Percentiles rank a stretch among this genome's conserved stretches.
Conservation (phyloP, 164 flowering plant species). For the Magnolia officinalis region DNA sequence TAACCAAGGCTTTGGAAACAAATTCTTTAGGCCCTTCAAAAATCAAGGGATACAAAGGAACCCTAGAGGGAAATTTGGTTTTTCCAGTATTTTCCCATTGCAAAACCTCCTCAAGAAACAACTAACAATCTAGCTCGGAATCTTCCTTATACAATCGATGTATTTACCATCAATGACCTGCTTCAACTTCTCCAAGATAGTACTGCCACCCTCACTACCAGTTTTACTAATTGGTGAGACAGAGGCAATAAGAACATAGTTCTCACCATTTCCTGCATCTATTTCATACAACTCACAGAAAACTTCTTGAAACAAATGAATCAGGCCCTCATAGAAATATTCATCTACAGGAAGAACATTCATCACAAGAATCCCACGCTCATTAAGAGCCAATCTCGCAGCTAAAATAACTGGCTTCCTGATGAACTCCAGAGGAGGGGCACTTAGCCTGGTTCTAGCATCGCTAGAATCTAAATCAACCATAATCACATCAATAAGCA, state of each 20-base stretch:
- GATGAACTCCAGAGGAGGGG: conserved; percentile 72
- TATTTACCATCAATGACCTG: conserved; percentile 26
- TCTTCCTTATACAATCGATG: conserved; percentile 47
- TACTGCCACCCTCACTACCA: conserved; percentile 18
- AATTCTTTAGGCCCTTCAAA: too few species aligned
- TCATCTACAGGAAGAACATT: conserved; percentile 61
- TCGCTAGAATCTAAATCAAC: conserved; percentile 86
- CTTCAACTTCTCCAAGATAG: conserved; percentile 44
- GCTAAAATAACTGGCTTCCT: conserved; percentile 42
- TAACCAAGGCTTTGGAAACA: too few species aligned
- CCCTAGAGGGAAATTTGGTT: too few species aligned
- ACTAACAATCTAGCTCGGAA: conserved; percentile 22
- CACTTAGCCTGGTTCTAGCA: conserved; percentile 44
- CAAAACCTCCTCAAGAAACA: background rate
- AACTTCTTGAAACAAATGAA: conserved; percentile 34
- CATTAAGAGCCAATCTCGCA: conserved; percentile 37
- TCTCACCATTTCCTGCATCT: conserved; percentile 72
- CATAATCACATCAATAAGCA: conserved; percentile 59
- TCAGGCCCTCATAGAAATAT: conserved; percentile 38
- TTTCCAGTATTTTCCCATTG: too few species aligned
- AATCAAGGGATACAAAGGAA: too few species aligned
- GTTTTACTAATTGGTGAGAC: conserved; percentile 23
- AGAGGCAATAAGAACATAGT: conserved; percentile 68
- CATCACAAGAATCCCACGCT: conserved; percentile 52
- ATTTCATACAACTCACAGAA: conserved; percentile 68